Evolutionary conservation across 2,329 filamentous ascomycete genomes (phyloP), one percentile per base, ranked within the genome.

Genomic region (Neofusicoccum sp.): DNA sequence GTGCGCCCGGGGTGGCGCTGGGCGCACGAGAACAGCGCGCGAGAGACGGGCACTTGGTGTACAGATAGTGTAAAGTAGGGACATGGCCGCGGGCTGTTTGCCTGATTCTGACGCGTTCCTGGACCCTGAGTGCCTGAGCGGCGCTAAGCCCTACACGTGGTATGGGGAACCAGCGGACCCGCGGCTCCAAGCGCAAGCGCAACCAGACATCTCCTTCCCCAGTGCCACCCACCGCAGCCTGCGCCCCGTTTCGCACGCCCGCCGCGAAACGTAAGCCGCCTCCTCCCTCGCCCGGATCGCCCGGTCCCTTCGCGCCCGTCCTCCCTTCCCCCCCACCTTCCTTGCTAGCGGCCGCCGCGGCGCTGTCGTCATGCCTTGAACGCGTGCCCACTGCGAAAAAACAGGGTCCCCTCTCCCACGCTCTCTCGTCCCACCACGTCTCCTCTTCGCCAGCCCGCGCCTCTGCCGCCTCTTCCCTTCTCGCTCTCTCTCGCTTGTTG

Each of bases 331-430:
- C 49, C 49, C 49, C 49, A 54, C 49, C 49, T 56, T 56, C 51
- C 51, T 56, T 56, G 51, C 51, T 56, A 41, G 51, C 38, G 51
- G 51, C 48, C 16, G 16, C 33, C 26, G 24, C 51, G 38, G 38
- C 26, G 51, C 38, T 56, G 51, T 56, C 38, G 51, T 41, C 51
- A 56, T 56, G 51, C 51, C 51, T 56, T 56, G 51, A 56, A 56
- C 51, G 51, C 51, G 51, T 33, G 51, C 51, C 4, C 51, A 20
- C 51, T 8, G 36, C 8, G 4, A 34, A 43, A 54, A 56, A 56
- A 56, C 38, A 56, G 34, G 51, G 38, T 31, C 11, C 38, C 36
- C 49, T 43, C 36, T 31, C 28, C 11, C 24, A 30, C n/a, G 26
- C 6, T 9, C 26, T 43, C 20, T 16, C 47, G 8, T 24, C 4